Conservation (phyloP, 2,329 filamentous ascomycete genomes). For the Magnaporthiopsis incrustans region DNA sequence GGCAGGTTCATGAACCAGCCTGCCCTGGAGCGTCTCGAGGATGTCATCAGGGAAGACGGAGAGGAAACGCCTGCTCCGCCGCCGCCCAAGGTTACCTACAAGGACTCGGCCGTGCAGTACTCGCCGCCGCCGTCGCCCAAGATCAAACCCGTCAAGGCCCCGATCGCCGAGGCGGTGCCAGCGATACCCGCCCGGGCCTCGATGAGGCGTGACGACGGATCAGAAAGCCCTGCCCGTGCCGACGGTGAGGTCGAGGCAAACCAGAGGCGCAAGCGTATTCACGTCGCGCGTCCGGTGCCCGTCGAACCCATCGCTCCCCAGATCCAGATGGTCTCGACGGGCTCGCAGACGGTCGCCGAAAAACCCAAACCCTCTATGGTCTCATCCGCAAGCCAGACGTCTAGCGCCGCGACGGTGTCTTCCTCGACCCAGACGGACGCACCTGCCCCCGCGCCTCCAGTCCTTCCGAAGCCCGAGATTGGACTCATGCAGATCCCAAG, state of each 20-base stretch:
- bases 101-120: constrained; percentile 71
- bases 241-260: constrained; percentile 63
- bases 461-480: constrained; percentile 15
- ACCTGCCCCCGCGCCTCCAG: constrained; percentile 20
- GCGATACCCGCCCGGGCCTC: constrained; percentile 21
- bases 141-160: constrained; percentile 24
- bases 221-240: constrained; percentile 34
- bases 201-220: constrained; percentile 29
- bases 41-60: constrained; percentile 41
- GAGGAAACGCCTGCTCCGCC: constrained; percentile 23
- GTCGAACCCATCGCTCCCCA: constrained; percentile 35
- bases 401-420: constrained; percentile 34
- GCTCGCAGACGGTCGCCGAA: constrained; percentile 58
- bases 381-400: neutral
- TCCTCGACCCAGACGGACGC: constrained; percentile 55
- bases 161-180: constrained; percentile 28
- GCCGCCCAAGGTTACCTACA: constrained; percentile 42
- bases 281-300: constrained; percentile 40
- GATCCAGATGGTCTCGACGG: constrained; percentile 54
- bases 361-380: constrained; percentile 30
- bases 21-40: constrained; percentile 48
- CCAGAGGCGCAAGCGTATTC: constrained; percentile 62
- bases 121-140: constrained; percentile 74
- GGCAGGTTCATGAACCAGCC: constrained; percentile 46
- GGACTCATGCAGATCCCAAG: constrained; percentile 59